These are phyloP conservation scores for Arxiozyma bovina DNA, from an alignment of 1,139 yeast species.

Conservation along the genomic window DNA sequence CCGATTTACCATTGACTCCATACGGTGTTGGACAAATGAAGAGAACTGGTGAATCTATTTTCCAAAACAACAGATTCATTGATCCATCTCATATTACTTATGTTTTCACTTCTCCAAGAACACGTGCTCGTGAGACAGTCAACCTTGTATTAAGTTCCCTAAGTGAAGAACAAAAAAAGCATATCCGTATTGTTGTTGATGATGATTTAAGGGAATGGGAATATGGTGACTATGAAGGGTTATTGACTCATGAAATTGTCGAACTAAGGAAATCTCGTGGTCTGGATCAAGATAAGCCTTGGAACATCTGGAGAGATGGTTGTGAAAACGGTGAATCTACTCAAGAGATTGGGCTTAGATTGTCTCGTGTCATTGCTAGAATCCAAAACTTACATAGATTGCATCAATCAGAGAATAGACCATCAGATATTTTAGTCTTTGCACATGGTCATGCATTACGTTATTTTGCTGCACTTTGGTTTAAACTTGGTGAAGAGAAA, in stretches of 20 bases:
- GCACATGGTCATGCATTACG: conserved; percentile 93
- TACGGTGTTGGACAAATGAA: conserved; percentile 71
- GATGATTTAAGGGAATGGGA: conserved; percentile 87
- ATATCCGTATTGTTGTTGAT: conserved; percentile 45
- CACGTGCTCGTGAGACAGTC: conserved; percentile 67
- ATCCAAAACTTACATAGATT: conserved; percentile 54
- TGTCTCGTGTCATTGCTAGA: conserved; percentile 58
- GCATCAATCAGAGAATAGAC: conserved; percentile 45
- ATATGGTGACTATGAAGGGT: conserved; percentile 91
- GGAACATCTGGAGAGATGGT: conserved; percentile 90
- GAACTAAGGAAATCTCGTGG: conserved; percentile 54
- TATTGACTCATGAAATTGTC: conserved; percentile 57
- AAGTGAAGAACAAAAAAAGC: conserved; percentile 39
- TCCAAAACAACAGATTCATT: conserved; percentile 50
- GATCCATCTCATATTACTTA: conserved; percentile 55
- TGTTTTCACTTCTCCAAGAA: conserved; percentile 71
- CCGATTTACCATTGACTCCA: conserved; percentile 70
- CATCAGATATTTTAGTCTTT: conserved; percentile 70
- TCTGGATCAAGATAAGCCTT: conserved; percentile 44
- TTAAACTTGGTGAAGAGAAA: conserved; percentile 33
- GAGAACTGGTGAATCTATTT: conserved; percentile 61
- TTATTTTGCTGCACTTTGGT: conserved; percentile 86
- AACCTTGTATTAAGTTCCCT: conserved; percentile 46
- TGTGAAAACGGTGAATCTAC: conserved; percentile 83
- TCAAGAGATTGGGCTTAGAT: conserved; percentile 53